phyloP scores from a whole-genome alignment of 1,284 basidiomycete genomes.

The Cerioporus squamosus region DNA sequence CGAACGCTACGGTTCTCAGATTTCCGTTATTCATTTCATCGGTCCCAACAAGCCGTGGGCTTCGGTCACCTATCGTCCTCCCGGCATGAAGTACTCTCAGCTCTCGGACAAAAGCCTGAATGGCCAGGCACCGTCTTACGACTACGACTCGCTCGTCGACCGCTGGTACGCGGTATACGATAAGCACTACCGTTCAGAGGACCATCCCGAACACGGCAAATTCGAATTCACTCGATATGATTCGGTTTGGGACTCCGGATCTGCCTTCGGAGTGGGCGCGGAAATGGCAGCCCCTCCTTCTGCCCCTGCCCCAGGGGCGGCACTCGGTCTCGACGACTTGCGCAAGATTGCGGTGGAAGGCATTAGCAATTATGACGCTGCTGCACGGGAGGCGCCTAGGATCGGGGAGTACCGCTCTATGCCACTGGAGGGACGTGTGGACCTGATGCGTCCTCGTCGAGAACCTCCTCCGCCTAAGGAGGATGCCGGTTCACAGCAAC shows the following conservation, averaged over 20 bases:
- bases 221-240: constrained; percentile 76
- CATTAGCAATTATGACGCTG: constrained; percentile 34
- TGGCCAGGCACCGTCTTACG: constrained; percentile 53
- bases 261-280: constrained; percentile 30
- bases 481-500: constrained; percentile 6
- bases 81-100: constrained; percentile 43
- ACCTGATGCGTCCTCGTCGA: constrained; percentile 74
- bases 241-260: constrained; percentile 71
- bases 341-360: constrained; percentile 70
- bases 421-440: constrained; percentile 85
- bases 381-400: constrained; percentile 29
- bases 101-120: constrained; percentile 26
- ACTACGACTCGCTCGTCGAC: constrained; percentile 81
- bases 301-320: constrained; percentile 31
- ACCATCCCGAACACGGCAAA: constrained; percentile 42
- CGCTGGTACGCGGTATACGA: constrained; percentile 94
- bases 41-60: constrained; percentile 95
- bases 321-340: constrained; percentile 71
- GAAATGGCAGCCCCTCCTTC: constrained; percentile 30
- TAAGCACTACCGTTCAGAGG: constrained; percentile 72
- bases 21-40: constrained; percentile 94
- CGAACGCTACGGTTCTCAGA: constrained; percentile 87
- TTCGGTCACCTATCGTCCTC: constrained; percentile 66
- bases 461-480: constrained; percentile 31
- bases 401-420: constrained; percentile 79